These are phyloP conservation scores for Calendula officinalis DNA, from an alignment of 129 eudicot species.

Conservation along the genomic window DNA sequence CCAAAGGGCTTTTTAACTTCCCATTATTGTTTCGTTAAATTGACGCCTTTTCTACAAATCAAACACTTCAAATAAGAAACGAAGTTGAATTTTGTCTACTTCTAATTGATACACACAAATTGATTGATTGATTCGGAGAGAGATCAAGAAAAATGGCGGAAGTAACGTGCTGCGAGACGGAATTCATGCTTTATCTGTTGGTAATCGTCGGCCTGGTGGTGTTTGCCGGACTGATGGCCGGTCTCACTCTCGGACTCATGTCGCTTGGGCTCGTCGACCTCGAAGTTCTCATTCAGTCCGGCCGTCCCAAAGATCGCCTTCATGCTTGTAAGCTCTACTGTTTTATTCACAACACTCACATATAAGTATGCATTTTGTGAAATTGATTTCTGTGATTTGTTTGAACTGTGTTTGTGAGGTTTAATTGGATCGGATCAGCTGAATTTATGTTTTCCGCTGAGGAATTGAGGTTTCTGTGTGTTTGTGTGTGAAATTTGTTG, in stretches of 20 bases:
- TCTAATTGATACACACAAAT: background rate
- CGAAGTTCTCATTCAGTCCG: conserved; percentile 93
- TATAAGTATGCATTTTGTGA: conserved; percentile 1
- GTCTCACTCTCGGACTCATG: conserved; percentile 92
- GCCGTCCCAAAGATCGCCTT: conserved; percentile 78
- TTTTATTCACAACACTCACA: background rate
- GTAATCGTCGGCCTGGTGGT: conserved; percentile 58
- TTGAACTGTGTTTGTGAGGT: conserved; percentile 9
- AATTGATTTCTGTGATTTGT: background rate
- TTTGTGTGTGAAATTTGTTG: background rate
- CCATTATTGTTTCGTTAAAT: conserved; percentile 17
- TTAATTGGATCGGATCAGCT: conserved; percentile 4
- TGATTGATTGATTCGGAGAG: background rate
- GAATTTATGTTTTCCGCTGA: background rate
- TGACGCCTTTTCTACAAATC: conserved; percentile 21
- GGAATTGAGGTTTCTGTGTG: background rate
- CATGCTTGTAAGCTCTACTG: conserved; percentile 62
- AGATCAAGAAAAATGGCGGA: conserved; percentile 41
- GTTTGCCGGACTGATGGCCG: conserved; percentile 98
- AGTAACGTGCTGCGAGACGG: conserved; percentile 54
- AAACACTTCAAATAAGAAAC: background rate
- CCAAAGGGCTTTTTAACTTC: background rate
- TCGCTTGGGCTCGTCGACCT: conserved; percentile 97
- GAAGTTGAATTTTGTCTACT: background rate
- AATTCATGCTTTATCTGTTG: conserved; percentile 46